Evolutionary conservation across 2,329 filamentous ascomycete genomes (phyloP).

Genomic region (Aspergillus quadrilineatus): DNA sequence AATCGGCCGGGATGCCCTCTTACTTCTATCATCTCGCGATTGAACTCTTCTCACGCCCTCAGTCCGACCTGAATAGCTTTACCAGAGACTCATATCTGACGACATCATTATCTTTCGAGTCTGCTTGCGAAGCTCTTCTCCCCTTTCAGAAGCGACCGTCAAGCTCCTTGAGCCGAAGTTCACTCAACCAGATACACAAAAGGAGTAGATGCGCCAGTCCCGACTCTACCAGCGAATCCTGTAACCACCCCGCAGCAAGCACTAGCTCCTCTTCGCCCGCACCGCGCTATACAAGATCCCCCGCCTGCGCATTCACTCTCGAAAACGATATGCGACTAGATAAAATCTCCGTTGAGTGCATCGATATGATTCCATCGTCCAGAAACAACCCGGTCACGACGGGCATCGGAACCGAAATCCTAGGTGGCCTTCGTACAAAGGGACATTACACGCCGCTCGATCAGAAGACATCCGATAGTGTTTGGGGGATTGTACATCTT

Average conservation of each 20-base stretch:
- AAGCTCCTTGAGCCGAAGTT: conserved; percentile 16
- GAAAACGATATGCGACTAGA: conserved; percentile 76
- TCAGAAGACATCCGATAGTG: conserved; percentile 70
- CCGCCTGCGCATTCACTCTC: conserved; percentile 19
- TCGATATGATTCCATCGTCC: conserved; percentile 63
- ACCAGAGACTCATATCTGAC: conserved; percentile 13
- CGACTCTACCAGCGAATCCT: conserved; percentile 5
- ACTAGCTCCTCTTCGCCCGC: conserved; percentile 3
- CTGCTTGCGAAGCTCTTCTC: conserved; percentile 37
- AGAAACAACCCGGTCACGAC: conserved; percentile 45
- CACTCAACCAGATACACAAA: conserved; percentile 11
- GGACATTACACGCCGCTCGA: conserved; percentile 73
- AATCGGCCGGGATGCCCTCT: conserved; percentile 53
- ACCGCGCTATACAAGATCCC: conserved; percentile 22
- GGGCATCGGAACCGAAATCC: conserved; percentile 51
- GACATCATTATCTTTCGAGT: conserved; percentile 33
- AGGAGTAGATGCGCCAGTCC: conserved; percentile 14
- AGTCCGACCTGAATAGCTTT: conserved; percentile 17
- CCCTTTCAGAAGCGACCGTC: conserved; percentile 35
- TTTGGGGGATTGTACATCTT: conserved; percentile 91
- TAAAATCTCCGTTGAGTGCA: conserved; percentile 72
- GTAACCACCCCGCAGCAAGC: conserved; percentile 11
- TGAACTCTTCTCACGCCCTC: conserved; percentile 53
- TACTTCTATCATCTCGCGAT: conserved; percentile 65
- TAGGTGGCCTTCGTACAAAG: conserved; percentile 73